phyloP scores from a whole-genome alignment of 495 filamentous ascomycete genomes.

The Viridothelium virens region DNA sequence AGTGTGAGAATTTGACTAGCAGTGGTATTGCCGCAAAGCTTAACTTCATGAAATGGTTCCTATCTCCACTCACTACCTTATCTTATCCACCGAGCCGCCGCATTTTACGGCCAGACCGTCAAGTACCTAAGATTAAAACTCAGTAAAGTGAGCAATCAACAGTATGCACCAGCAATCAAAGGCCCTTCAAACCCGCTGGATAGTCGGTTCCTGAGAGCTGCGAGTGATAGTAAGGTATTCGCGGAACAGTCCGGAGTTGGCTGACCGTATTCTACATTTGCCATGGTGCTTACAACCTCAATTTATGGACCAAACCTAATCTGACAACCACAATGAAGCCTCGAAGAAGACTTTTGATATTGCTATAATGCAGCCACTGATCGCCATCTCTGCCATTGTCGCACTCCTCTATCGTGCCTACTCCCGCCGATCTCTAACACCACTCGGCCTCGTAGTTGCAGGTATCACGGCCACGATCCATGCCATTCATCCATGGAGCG shows the following conservation, averaged over 20 bases:
- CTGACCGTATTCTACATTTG: background rate
- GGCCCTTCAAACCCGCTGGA: too few species aligned
- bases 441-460: slow-evolving; percentile 60
- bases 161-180: too few species aligned
- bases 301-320: background rate
- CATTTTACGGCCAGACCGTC: too few species aligned
- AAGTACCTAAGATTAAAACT: too few species aligned
- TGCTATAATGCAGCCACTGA: background rate
- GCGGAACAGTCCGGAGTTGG: background rate
- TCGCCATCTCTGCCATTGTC: slow-evolving; percentile 48
- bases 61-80: too few species aligned
- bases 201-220: too few species aligned
- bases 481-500: slow-evolving; percentile 80
- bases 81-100: too few species aligned
- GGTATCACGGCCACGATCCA: slow-evolving; percentile 66
- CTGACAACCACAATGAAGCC: background rate
- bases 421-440: slow-evolving; percentile 68
- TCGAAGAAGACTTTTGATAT: background rate
- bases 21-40: too few species aligned
- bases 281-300: background rate
- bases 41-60: too few species aligned
- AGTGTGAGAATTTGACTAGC: too few species aligned
- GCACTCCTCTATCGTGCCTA: slow-evolving; percentile 62
- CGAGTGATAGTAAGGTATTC: background rate
- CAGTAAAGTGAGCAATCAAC: too few species aligned